Base-by-base conservation (phyloP, 208 protist genomes). In the Leishmania tarentolae region DNA sequence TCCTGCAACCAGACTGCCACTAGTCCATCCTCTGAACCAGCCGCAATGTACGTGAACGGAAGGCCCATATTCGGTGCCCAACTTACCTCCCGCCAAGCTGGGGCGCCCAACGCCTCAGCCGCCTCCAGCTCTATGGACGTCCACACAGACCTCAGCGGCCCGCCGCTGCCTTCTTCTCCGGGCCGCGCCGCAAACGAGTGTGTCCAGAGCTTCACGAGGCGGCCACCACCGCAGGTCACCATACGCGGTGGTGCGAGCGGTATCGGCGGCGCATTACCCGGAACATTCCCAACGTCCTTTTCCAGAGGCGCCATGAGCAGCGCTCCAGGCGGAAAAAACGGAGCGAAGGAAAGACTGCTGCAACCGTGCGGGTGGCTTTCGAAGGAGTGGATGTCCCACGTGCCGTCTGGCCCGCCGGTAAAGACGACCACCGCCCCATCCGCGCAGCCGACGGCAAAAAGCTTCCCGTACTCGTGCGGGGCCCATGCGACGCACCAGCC, bases 1-100 rank as follows among this genome's bases (percentile, higher is more conserved):
- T 97, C 94, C 77, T 96, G 94, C 37, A 84, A 80, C 91, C 92
- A 97, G 73, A 98, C 91, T 66, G 85, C 88, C 31, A 98, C 92
- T 53, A 87, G 76, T 9, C 95, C 95, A 35, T 94, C 91, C 53
- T 94, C 90, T 17, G 91, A 88, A 9, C 93, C 93, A 0, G 92
- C 95, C 1, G 93, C 93, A 63, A 98, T 86, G 84, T 97, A 97
- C 21, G 92, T 93, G 78, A 92, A 96, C 9, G 92, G 94, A 28
- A 96, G 79, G 28, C 94, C 94, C 13, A 91, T 75, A 72, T 90
- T 91, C 4, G 92, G 92, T n/a, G 94, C 88, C 94, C 94, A 97
- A 80, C 91, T 83, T 73, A 96, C 94, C 73, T 87, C 88, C 0
- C 83, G 83, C 91, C 90, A 97, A 59, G 87, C 80, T n/a, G 86